phyloP scores from a whole-genome alignment of 768 basidiomycete genomes.

The Boletus edulis region DNA sequence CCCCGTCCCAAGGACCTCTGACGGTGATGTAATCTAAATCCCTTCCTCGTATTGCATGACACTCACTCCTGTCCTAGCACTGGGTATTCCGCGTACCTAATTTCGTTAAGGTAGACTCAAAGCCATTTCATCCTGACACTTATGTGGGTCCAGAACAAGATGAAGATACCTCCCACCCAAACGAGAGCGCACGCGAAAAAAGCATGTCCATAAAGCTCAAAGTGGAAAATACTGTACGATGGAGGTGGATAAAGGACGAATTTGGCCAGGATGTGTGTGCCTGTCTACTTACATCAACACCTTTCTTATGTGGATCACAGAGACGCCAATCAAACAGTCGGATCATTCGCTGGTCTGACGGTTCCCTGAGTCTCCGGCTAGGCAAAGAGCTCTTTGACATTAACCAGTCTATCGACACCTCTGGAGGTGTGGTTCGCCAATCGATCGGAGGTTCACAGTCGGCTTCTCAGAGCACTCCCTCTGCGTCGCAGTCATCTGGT shows the following conservation, averaged over 20 bases:
- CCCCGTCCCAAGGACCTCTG: slow-evolving; percentile 74
- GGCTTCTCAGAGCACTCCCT: slow-evolving; percentile 38
- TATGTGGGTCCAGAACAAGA: slow-evolving; percentile 84
- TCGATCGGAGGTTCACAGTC: slow-evolving; percentile 48
- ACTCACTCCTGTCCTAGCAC: slow-evolving; percentile 39
- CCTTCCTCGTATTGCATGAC: background rate
- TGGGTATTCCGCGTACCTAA: slow-evolving; percentile 96
- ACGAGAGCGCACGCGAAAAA: slow-evolving; percentile 66
- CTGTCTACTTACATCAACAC: background rate
- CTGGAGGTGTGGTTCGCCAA: slow-evolving; percentile 62
- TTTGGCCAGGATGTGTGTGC: slow-evolving; percentile 71
- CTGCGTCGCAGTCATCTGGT: slow-evolving; percentile 36
- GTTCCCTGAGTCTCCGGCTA: slow-evolving; percentile 82
- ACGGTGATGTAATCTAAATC: slow-evolving; percentile 64
- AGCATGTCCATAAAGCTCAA: slow-evolving; percentile 84
- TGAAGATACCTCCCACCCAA: slow-evolving; percentile 54
- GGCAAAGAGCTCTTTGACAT: slow-evolving; percentile 96
- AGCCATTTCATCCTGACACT: slow-evolving; percentile 85
- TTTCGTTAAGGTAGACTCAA: slow-evolving; percentile 85
- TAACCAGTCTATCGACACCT: slow-evolving; percentile 72
- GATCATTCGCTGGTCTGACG: slow-evolving; percentile 95
- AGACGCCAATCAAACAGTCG: slow-evolving; percentile 86
- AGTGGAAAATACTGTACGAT: slow-evolving; percentile 92
- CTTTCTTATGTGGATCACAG: slow-evolving; percentile 38
- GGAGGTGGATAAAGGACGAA: slow-evolving; percentile 88